Conservation (phyloP, 2,329 filamentous ascomycete genomes). For the Ceratocystiopsis brevicomis region DNA sequence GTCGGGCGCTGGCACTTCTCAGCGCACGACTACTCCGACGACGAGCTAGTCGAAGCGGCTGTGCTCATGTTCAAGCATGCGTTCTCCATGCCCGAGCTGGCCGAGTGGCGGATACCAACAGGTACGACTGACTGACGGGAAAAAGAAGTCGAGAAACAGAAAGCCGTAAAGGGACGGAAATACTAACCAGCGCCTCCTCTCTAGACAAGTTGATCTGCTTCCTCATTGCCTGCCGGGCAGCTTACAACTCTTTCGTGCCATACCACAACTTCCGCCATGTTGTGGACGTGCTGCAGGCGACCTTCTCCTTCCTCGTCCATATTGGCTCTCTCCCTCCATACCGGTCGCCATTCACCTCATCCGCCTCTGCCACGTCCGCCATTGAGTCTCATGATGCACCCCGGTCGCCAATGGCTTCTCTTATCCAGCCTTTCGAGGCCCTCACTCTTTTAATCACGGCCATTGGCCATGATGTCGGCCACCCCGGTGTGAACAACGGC, state of each 20-base stretch:
- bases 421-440: constrained; percentile 75
- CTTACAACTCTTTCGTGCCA: constrained; percentile 92
- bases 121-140: constrained; percentile 39
- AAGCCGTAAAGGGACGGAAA: too few relatives aligned
- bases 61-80: constrained; percentile 81
- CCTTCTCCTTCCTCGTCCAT: constrained; percentile 73
- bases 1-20: constrained; percentile 75
- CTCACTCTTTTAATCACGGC: constrained; percentile 80
- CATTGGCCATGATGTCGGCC: constrained; percentile 95
- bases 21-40: constrained; percentile 74
- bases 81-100: constrained; percentile 60
- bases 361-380: constrained; percentile 49
- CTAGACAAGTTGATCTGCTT: constrained; percentile 68
- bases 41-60: constrained; percentile 75
- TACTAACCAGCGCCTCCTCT: neutral
- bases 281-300: constrained; percentile 83
- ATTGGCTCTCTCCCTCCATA: constrained; percentile 60
- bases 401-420: constrained; percentile 52
- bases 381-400: constrained; percentile 57
- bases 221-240: constrained; percentile 68
- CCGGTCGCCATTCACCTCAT: constrained; percentile 15
- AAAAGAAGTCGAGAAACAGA: too few relatives aligned
- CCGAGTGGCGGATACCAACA: constrained; percentile 59
- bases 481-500: constrained; percentile 94
- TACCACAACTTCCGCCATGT: constrained; percentile 99